These are phyloP conservation scores for Hypoxylon intermedium DNA, from an alignment of 495 filamentous ascomycete species.

Conservation along the genomic window DNA sequence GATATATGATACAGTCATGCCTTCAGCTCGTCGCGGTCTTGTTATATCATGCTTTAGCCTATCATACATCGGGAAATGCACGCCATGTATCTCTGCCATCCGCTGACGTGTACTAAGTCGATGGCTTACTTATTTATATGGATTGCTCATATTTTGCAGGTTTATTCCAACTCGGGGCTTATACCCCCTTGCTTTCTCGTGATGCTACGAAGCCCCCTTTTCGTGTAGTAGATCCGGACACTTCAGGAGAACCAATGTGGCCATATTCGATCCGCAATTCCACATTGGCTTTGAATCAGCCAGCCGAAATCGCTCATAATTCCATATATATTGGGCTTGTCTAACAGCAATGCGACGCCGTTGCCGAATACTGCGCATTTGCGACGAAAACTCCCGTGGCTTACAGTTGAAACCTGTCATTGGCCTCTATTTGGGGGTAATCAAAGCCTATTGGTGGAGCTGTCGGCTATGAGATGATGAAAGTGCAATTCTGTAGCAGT, in stretches of 20 bases:
- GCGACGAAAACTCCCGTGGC: slow-evolving; percentile 16
- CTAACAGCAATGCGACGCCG: not conserved
- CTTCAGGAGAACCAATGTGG: not conserved
- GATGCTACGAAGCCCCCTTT: not conserved
- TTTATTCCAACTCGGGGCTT: no score
- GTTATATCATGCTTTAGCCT: no score
- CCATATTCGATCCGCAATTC: not conserved
- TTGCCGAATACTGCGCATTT: slow-evolving; percentile 12
- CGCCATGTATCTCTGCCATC: no score
- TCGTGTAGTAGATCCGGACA: not conserved
- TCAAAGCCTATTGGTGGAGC: slow-evolving; percentile 11
- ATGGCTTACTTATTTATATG: no score
- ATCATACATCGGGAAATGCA: no score
- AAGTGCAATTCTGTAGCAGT: slow-evolving; percentile 18
- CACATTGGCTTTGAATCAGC: not conserved
- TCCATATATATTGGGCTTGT: not conserved
- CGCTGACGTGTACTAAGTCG: no score
- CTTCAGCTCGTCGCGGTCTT: no score
- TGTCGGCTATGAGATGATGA: not conserved
- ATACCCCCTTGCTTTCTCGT: not conserved
- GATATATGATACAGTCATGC: no score
- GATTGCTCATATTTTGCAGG: no score
- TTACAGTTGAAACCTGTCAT: slow-evolving; percentile 4
- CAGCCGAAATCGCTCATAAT: not conserved
- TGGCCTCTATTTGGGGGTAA: not conserved